These are phyloP conservation scores for Solanum rostratum DNA, from an alignment of 257 asterid species.

Conservation along the genomic window DNA sequence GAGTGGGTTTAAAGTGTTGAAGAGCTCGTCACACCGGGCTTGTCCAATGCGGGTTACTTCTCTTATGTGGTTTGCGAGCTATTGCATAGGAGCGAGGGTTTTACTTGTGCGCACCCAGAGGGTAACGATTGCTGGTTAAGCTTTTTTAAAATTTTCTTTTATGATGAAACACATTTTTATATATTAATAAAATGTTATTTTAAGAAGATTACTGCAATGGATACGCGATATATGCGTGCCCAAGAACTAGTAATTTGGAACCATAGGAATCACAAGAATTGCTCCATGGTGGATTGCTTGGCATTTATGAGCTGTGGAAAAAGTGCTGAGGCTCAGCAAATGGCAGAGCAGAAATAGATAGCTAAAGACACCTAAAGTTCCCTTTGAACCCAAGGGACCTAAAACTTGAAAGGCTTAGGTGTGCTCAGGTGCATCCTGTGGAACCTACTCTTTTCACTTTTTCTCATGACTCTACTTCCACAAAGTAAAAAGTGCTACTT, in stretches of 20 bases:
- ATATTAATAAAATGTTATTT: background rate
- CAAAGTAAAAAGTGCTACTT: background rate
- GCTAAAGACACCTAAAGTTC: background rate
- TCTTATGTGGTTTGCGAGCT: no score
- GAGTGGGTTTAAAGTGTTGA: background rate
- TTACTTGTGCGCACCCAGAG: no score
- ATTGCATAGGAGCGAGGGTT: no score
- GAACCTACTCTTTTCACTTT: background rate
- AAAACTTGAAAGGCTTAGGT: background rate
- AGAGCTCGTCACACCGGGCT: no score
- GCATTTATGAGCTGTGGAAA: background rate
- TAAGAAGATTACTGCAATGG: background rate
- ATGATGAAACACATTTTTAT: background rate
- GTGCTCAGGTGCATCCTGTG: background rate
- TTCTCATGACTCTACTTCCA: background rate
- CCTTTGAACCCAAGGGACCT: background rate
- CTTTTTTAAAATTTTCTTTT: no score
- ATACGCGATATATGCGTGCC: background rate
- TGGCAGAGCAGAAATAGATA: conserved; percentile 5
- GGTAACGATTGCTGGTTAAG: no score
- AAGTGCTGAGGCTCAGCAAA: background rate
- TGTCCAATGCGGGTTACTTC: no score
- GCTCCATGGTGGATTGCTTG: background rate
- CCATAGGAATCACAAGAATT: background rate
- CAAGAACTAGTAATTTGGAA: background rate